Percentiles rank a stretch among this genome's conserved stretches.
phyloP scores from a whole-genome alignment of 768 basidiomycete species.

The Rhizopogon rudus region DNA sequence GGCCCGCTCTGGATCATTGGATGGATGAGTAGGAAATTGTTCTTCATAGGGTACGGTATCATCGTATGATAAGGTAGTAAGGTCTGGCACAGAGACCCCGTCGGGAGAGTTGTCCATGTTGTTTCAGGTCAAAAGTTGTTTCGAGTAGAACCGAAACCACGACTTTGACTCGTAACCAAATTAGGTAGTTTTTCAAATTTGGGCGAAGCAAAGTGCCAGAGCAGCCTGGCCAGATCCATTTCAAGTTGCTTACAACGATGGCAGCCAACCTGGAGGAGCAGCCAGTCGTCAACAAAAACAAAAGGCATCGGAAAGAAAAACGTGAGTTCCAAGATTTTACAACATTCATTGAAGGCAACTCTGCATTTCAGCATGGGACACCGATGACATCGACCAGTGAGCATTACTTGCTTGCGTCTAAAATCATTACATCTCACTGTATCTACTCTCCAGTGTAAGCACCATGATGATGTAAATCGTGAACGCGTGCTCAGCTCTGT shows the following conservation, averaged over 20 bases:
- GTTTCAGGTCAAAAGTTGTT: background rate
- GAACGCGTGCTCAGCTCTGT: constrained; percentile 9
- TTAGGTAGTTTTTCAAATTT: background rate
- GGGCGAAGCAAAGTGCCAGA: no score
- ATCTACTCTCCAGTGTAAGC: constrained; percentile 38
- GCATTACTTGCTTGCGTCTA: constrained; percentile 24
- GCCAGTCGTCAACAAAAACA: constrained; percentile 69
- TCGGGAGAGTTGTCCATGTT: constrained; percentile 48
- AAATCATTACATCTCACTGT: constrained; percentile 2
- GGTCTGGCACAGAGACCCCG: constrained; percentile 26
- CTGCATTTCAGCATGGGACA: constrained; percentile 82
- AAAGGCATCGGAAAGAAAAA: constrained; percentile 89
- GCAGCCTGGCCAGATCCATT: background rate
- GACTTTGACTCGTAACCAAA: background rate
- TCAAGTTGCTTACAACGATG: constrained; percentile 16
- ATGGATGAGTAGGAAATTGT: constrained; percentile 38
- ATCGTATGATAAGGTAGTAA: constrained; percentile 45
- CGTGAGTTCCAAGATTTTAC: constrained; percentile 48
- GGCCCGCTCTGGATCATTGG: constrained; percentile 16
- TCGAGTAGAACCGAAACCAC: background rate
- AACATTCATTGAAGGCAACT: constrained; percentile 1
- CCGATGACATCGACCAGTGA: constrained; percentile 98
- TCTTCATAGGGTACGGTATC: constrained; percentile 53
- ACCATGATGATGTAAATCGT: background rate
- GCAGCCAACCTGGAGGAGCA: constrained; percentile 29